Percentiles rank a stretch among this genome's conserved stretches.
phyloP scores from a whole-genome alignment of 768 basidiomycete species.

The Lentinula guzmanii region DNA sequence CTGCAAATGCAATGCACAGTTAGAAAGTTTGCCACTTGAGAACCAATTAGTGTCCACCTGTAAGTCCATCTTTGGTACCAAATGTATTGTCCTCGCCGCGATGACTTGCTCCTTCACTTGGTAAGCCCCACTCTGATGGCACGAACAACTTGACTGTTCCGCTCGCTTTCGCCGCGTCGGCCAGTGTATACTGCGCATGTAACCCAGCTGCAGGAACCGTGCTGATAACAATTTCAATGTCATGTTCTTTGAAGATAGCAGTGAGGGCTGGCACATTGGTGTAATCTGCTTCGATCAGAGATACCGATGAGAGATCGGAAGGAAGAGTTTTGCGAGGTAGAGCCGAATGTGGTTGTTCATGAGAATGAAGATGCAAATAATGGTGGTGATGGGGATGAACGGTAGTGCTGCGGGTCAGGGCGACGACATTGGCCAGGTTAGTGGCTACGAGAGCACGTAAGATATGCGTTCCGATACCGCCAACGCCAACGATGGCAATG shows the following conservation, averaged over 20 bases:
- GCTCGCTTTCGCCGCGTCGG: neutral
- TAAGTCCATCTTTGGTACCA: neutral
- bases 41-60: neutral
- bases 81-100: neutral
- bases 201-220: neutral
- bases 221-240: neutral
- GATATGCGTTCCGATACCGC: neutral
- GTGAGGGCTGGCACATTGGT: neutral
- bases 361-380: neutral
- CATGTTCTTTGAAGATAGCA: neutral
- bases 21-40: neutral
- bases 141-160: neutral
- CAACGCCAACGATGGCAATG: neutral
- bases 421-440: neutral
- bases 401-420: neutral
- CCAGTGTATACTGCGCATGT: neutral
- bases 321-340: neutral
- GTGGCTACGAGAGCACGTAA: neutral
- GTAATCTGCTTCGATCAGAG: neutral
- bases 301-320: neutral
- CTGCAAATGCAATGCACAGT: neutral
- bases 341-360: neutral
- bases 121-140: neutral
- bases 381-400: neutral
- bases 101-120: neutral